Percentiles rank a stretch among this genome's conserved stretches.
Evolutionary conservation across 1,139 yeast species (phyloP).

Genomic region (Fermentozyma sake): DNA sequence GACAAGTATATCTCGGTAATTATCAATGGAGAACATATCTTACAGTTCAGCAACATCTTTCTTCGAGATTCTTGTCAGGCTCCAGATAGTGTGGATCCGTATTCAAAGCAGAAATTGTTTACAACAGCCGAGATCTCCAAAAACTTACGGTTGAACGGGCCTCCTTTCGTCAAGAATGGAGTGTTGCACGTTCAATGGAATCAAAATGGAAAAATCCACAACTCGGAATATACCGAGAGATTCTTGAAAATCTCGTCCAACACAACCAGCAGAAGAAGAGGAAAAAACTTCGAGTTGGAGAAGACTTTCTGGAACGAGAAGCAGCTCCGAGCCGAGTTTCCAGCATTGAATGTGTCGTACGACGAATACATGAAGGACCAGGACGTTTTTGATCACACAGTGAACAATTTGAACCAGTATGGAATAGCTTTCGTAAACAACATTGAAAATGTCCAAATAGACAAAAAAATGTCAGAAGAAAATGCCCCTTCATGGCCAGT

Average conservation of each 20-base stretch:
- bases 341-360: conserved; percentile 28
- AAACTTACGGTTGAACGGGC: conserved; percentile 17
- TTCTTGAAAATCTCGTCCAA: conserved; percentile 47
- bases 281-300: conserved; percentile 30
- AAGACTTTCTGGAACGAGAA: conserved; percentile 39
- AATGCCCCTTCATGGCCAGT: conserved; percentile 40
- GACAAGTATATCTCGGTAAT: conserved; percentile 18
- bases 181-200: conserved; percentile 50
- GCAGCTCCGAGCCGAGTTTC: conserved; percentile 16
- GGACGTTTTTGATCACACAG: conserved; percentile 31
- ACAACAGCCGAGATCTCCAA: conserved; percentile 51
- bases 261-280: conserved; percentile 24
- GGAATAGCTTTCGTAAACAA: conserved; percentile 58
- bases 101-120: conserved; percentile 60
- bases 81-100: conserved; percentile 47
- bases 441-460: conserved; percentile 39
- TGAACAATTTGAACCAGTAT: conserved; percentile 47
- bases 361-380: conserved; percentile 37
- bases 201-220: conserved; percentile 34
- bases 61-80: conserved; percentile 62
- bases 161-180: conserved; percentile 29
- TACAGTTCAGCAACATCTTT: conserved; percentile 51
- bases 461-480: conserved; percentile 19
- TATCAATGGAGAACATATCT: conserved; percentile 19
- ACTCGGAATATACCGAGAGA: conserved; percentile 39